phyloP scores from a whole-genome alignment of 1,284 basidiomycete genomes.

The Phenoliferia sp. region DNA sequence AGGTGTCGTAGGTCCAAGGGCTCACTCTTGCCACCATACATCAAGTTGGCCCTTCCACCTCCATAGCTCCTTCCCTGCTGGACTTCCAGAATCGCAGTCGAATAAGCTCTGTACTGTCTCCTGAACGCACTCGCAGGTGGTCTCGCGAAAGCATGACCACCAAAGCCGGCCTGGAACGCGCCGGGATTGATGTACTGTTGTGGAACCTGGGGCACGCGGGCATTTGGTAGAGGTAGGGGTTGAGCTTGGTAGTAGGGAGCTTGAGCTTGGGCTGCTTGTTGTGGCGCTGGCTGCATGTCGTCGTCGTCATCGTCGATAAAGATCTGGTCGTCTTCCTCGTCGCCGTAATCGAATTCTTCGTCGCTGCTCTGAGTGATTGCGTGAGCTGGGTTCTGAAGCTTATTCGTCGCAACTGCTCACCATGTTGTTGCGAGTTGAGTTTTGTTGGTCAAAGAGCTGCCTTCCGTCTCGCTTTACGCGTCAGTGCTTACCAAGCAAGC shows the following conservation, averaged over 20 bases:
- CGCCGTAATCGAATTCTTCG: slow-evolving; percentile 23
- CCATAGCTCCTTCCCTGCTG: slow-evolving; percentile 34
- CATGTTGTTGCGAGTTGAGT: not conserved
- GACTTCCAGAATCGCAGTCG: slow-evolving; percentile 38
- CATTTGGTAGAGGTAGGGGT: slow-evolving; percentile 10
- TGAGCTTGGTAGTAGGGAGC: slow-evolving; percentile 15
- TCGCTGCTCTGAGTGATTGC: not conserved
- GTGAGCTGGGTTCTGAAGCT: not conserved
- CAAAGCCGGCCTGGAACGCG: slow-evolving; percentile 32
- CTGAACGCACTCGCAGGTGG: slow-evolving; percentile 63
- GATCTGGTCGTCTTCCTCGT: slow-evolving; percentile 26
- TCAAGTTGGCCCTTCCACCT: slow-evolving; percentile 56
- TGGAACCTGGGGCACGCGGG: not conserved
- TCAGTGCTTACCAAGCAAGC: too few relatives aligned
- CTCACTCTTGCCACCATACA: slow-evolving; percentile 96
- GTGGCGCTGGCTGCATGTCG: not conserved
- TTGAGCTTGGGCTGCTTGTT: slow-evolving; percentile 5
- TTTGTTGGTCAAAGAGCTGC: too few relatives aligned
- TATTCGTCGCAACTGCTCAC: not conserved
- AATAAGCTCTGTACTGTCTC: slow-evolving; percentile 58
- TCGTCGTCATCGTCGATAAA: slow-evolving; percentile 29
- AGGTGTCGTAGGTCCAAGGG: slow-evolving; percentile 29
- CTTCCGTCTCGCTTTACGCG: too few relatives aligned
- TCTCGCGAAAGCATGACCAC: slow-evolving; percentile 32
- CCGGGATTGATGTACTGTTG: slow-evolving; percentile 21